Evolutionary conservation across 2,329 filamentous ascomycete species (phyloP).

Genomic region (Fusarium fujikuroi): DNA sequence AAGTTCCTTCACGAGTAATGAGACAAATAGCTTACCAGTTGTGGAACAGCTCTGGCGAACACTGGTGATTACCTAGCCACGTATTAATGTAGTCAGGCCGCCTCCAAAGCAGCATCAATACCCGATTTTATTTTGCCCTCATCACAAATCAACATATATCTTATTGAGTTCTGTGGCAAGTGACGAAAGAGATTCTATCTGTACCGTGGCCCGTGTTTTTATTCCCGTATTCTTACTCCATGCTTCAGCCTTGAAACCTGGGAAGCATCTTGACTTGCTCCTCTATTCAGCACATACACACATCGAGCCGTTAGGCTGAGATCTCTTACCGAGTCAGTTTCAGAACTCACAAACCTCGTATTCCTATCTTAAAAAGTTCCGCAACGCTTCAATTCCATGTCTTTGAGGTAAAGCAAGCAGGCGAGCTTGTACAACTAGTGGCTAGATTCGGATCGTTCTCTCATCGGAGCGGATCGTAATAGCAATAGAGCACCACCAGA

Average conservation of each 20-base stretch:
- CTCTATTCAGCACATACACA: neutral
- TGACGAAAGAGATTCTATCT: neutral
- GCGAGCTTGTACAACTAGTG: neutral
- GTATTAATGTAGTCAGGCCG: slow-evolving; percentile 3
- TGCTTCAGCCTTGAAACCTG: slow-evolving; percentile 1
- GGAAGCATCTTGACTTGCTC: slow-evolving; percentile 17
- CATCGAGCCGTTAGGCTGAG: neutral
- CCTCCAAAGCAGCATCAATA: neutral
- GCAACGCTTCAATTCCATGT: too few species aligned
- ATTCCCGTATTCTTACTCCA: slow-evolving; percentile 32
- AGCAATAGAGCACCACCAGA: neutral
- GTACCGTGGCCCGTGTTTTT: neutral
- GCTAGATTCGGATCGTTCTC: neutral
- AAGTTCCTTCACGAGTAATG: neutral
- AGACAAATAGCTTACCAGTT: neutral
- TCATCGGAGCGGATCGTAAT: neutral
- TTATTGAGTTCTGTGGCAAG: neutral
- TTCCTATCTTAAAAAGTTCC: neutral
- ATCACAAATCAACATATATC: neutral
- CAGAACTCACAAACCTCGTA: neutral
- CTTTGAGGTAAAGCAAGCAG: neutral
- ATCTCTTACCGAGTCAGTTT: slow-evolving; percentile 1
- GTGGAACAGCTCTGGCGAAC: neutral
- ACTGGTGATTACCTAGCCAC: neutral
- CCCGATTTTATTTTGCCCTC: slow-evolving; percentile 2